phyloP scores from a whole-genome alignment of 164 flowering plant genomes.

The Buxus sempervirens region DNA sequence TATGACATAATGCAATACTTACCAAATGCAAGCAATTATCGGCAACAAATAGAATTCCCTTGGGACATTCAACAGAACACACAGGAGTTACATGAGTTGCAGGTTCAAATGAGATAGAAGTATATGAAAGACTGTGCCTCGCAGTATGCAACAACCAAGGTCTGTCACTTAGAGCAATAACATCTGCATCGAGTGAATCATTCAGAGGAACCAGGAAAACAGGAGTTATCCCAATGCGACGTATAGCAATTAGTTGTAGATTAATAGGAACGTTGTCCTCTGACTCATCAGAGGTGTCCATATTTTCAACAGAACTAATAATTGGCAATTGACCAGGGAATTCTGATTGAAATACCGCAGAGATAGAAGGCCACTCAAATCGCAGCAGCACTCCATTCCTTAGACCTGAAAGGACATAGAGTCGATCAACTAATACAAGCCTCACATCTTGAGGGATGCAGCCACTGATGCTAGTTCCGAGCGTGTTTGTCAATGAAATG shows the following conservation, averaged over 20 bases:
- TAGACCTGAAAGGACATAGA: conserved; percentile 79
- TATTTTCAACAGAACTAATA: conserved; percentile 24
- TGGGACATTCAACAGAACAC: conserved; percentile 76
- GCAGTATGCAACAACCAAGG: conserved; percentile 98
- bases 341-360: conserved; percentile 27
- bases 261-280: conserved; percentile 35
- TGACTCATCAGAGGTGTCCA: conserved; percentile 25
- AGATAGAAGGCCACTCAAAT: conserved; percentile 76
- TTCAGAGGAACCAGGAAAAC: conserved; percentile 83
- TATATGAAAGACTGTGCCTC: conserved; percentile 84
- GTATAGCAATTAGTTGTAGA: conserved; percentile 80
- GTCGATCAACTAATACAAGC: conserved; percentile 76
- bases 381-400: conserved; percentile 98
- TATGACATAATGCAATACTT: conserved; percentile 13
- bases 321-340: conserved; percentile 17
- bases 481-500: conserved; percentile 60
- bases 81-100: conserved; percentile 93
- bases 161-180: conserved; percentile 92
- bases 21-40: conserved; percentile 93
- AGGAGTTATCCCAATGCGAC: conserved; percentile 92
- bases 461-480: conserved; percentile 70
- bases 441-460: conserved; percentile 96
- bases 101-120: conserved; percentile 90
- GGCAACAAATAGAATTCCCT: conserved; percentile 86
- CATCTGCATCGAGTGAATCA: conserved; percentile 71